Base-by-base conservation (phyloP, 2,329 filamentous ascomycete genomes). In the Coniella vitis region DNA sequence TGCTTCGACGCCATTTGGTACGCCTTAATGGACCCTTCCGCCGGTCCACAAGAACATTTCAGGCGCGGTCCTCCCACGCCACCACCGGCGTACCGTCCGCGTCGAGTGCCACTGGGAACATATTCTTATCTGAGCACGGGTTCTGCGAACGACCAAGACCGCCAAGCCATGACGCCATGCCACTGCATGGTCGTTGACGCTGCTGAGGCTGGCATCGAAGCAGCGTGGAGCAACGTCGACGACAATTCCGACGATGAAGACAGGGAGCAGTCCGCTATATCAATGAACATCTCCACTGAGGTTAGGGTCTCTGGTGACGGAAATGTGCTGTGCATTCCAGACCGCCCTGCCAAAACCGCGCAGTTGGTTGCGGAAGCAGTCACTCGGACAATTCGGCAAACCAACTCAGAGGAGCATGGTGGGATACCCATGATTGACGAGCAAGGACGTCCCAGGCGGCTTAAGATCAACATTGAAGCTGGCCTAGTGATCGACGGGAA, bases 341-440 rank as follows among this genome's bases (percentile, higher is more conserved):
- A 66, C 17, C 17, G 13, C 17, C 65, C 70, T 1, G 59, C 66
- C 4, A 60, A 62, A 4, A 65, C 68, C 40, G 70, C 72, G 58
- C 58, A 65, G 56, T 56, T 64, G 49, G 65, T 79, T 51, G 68
- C 73, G 9, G 60, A 64, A 7, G 65, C 72, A 4, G 61, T 80
- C 3, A 64, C 76, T 12, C 57, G 66, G 12, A 68, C 72, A 2
- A 59, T 80, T 2, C 62, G 69, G 32, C 63, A 71, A 22, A 68
- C 68, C 52, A 67, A 68, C 56, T 61, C 63, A 4, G 65, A 63
- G 7, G 21, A 40, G 41, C 57, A 59, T 21, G 65, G 63, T 25
- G 69, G 67, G 9, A 63, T 73, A 13, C 70, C 70, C 34, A 71
- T 75, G 72, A 67, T 72, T 36, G 68, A 74, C 46, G 67, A 69